phyloP scores from a whole-genome alignment of 345 rosid genomes.

The Trapa incisa region DNA sequence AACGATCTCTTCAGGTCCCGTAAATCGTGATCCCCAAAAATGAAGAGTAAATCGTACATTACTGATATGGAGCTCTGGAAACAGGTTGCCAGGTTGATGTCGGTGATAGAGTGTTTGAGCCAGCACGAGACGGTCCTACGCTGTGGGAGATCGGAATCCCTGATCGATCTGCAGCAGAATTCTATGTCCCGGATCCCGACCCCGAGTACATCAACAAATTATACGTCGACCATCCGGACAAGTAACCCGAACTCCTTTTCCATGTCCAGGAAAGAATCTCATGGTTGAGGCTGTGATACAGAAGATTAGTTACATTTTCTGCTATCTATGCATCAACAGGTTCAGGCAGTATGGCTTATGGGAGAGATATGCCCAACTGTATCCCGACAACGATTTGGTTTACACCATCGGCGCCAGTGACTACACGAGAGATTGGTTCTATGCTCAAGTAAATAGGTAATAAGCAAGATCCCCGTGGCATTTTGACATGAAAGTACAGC shows the following conservation, averaged over 20 bases:
- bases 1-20: slow-evolving; percentile 44
- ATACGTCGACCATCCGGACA: slow-evolving; percentile 51
- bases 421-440: slow-evolving; percentile 71
- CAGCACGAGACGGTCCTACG: slow-evolving; percentile 72
- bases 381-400: slow-evolving; percentile 49
- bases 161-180: slow-evolving; percentile 62
- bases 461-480: slow-evolving; percentile 3
- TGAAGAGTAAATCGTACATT: no score
- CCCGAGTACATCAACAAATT: slow-evolving; percentile 51
- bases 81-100: slow-evolving; percentile 43
- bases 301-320: no score
- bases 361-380: slow-evolving; percentile 66
- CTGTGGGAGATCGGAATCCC: slow-evolving; percentile 89
- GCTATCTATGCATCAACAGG: slow-evolving; percentile 17
- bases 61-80: neutral
- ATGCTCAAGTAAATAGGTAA: slow-evolving; percentile 69
- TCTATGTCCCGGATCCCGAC: slow-evolving; percentile 64
- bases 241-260: slow-evolving; percentile 13
- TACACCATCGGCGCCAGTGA: slow-evolving; percentile 49
- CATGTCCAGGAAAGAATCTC: neutral
- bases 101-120: slow-evolving; percentile 43
- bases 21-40: neutral
- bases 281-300: no score
- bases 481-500: neutral
- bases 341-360: slow-evolving; percentile 82